Evolutionary conservation across 805 yeast genomes (phyloP).

Genomic region (Lipomyces sp.): DNA sequence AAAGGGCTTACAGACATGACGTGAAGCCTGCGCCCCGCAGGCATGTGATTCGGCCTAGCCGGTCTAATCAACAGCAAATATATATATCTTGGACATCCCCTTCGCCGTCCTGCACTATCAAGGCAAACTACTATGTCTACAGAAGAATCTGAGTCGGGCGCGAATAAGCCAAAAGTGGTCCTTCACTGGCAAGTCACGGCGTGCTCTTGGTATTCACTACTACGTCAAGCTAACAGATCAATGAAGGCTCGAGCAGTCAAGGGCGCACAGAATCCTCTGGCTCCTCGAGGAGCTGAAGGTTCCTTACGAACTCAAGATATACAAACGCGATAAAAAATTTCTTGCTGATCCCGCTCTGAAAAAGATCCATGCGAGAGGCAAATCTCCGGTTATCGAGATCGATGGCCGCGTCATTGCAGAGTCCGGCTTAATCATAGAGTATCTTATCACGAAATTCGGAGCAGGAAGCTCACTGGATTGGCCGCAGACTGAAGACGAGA

Average conservation of each 20-base stretch:
- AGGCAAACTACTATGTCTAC: too few species aligned
- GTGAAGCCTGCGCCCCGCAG: too few species aligned
- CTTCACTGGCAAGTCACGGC: too few species aligned
- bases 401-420: conserved; percentile 50
- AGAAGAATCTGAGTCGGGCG: too few species aligned
- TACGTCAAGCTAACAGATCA: too few species aligned
- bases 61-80: too few species aligned
- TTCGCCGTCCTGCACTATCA: too few species aligned
- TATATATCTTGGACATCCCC: too few species aligned
- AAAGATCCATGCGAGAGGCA: conserved; percentile 60
- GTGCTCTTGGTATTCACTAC: too few species aligned
- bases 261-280: conserved; percentile 63
- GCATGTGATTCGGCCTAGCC: too few species aligned
- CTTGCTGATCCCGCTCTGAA: conserved; percentile 51
- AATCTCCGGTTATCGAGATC: conserved; percentile 57
- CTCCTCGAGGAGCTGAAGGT: conserved; percentile 57
- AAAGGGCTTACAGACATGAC: too few species aligned
- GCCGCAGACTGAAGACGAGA: conserved; percentile 43
- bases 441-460: conserved; percentile 52
- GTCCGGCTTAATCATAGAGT: conserved; percentile 57
- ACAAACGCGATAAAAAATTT: conserved; percentile 49
- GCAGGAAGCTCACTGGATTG: conserved; percentile 34
- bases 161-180: too few species aligned
- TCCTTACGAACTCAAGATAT: conserved; percentile 53
- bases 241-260: conserved; percentile 49